Evolutionary conservation across 2,329 filamentous ascomycete species (phyloP).

Genomic region (Fusarium newnesense): DNA sequence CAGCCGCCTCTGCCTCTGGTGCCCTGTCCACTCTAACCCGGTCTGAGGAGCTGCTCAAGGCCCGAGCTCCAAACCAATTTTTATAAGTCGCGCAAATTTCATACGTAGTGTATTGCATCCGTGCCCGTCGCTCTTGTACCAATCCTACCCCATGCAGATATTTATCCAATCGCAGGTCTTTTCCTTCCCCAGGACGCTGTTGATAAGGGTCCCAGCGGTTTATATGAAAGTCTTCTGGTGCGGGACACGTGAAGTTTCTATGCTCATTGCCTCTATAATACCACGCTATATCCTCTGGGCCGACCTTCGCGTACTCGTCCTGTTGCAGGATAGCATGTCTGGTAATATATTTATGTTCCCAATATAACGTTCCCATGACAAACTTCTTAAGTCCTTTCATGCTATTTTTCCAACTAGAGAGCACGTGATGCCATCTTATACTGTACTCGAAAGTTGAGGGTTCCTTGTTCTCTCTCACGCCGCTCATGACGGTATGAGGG

Average conservation of each 20-base stretch:
- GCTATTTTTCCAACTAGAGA: background rate
- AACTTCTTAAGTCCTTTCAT: background rate
- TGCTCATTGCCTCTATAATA: accelerated
- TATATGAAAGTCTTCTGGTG: no score
- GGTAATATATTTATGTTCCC: background rate
- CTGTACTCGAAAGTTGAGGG: background rate
- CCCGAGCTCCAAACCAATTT: background rate
- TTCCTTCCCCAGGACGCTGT: no score
- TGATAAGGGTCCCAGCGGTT: background rate
- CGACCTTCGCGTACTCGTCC: background rate
- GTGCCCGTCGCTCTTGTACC: accelerated
- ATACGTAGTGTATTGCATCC: accelerated
- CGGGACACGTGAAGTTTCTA: background rate
- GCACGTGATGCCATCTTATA: background rate
- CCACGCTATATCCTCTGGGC: accelerated
- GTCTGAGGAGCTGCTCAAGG: accelerated
- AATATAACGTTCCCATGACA: background rate
- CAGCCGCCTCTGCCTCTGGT: accelerated
- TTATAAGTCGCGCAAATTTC: accelerated
- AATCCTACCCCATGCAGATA: background rate
- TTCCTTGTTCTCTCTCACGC: background rate
- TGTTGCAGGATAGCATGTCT: background rate
- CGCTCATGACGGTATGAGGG: no score
- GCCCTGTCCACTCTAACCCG: background rate
- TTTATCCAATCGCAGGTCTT: background rate